Evolutionary conservation across 805 yeast genomes (phyloP).

Genomic region (Torulaspora delbrueckii): DNA sequence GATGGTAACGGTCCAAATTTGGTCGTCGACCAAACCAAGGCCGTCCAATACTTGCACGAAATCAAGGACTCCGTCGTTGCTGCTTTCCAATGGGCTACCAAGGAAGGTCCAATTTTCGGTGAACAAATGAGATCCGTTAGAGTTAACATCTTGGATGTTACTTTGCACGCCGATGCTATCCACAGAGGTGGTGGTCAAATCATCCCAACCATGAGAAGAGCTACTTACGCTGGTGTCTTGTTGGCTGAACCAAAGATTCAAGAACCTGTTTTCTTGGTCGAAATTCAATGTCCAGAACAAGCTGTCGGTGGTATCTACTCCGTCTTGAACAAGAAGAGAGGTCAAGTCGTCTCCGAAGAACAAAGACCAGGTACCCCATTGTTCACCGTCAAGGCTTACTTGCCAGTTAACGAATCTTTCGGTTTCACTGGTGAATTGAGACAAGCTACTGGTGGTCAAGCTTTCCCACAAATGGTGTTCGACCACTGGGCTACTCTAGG

Average conservation of each 20-base stretch:
- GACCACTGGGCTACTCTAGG: conserved; percentile 93
- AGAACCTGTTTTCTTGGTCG: conserved; percentile 99
- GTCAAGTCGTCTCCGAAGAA: conserved; percentile 98
- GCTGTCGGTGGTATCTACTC: conserved; percentile 99
- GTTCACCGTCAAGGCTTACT: conserved; percentile 99
- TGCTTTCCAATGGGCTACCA: conserved; percentile 99
- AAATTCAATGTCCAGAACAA: conserved; percentile 98
- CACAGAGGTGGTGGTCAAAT: conserved; percentile 99
- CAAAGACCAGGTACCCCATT: conserved; percentile 99
- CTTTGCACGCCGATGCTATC: conserved; percentile 99
- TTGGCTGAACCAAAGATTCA: conserved; percentile 98
- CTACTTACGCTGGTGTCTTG: conserved; percentile 95
- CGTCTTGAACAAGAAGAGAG: conserved; percentile 98
- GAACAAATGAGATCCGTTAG: conserved; percentile 95
- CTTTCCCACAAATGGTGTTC: conserved; percentile 99
- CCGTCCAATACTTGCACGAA: conserved; percentile 97
- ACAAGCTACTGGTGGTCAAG: conserved; percentile 99
- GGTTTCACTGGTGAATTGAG: conserved; percentile 99
- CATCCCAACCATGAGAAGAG: conserved; percentile 99
- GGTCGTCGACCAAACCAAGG: conserved; percentile 99
- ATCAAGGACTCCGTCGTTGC: conserved; percentile 99
- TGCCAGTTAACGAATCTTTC: conserved; percentile 99
- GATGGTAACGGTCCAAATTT: conserved; percentile 98
- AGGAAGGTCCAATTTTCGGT: conserved; percentile 98
- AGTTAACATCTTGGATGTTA: conserved; percentile 97